Conservation (phyloP, 495 filamentous ascomycete species). For the Cairneyella variabilis region DNA sequence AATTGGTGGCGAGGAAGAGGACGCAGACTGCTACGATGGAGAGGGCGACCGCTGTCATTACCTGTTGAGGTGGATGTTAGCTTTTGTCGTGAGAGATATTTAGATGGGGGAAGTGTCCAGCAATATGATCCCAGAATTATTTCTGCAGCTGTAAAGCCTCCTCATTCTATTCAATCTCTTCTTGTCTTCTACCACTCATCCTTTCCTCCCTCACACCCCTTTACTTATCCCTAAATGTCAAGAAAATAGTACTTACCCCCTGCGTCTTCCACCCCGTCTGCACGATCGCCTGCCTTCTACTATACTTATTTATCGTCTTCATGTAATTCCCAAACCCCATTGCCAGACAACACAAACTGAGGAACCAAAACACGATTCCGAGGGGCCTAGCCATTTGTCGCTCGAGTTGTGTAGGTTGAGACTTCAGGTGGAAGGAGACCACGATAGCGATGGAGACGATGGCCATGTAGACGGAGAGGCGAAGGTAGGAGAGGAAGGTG, state of each 20-base stretch:
- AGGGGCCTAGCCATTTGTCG: constrained; percentile 74
- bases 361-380: constrained; percentile 81
- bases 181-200: not conserved
- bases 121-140: too few relatives aligned
- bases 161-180: not conserved
- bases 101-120: too few relatives aligned
- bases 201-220: not conserved
- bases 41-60: constrained; percentile 71
- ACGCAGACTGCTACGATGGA: constrained; percentile 77
- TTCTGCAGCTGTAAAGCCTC: not conserved
- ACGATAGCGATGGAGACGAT: constrained; percentile 87
- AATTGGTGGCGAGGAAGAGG: constrained; percentile 37
- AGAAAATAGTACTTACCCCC: constrained; percentile 44
- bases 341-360: constrained; percentile 69
- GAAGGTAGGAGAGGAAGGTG: constrained; percentile 92
- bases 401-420: constrained; percentile 65
- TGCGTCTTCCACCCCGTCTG: constrained; percentile 95
- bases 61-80: constrained; percentile 30
- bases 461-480: constrained; percentile 86
- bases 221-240: not conserved
- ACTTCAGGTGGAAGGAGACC: constrained; percentile 86
- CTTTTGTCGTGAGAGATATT: too few relatives aligned
- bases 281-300: constrained; percentile 72
- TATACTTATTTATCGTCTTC: constrained; percentile 81
- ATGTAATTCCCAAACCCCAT: constrained; percentile 85